Evolutionary conservation across 768 basidiomycete genomes (phyloP), one percentile per base, ranked within the genome.

Genomic region (Baorangia bicolor): DNA sequence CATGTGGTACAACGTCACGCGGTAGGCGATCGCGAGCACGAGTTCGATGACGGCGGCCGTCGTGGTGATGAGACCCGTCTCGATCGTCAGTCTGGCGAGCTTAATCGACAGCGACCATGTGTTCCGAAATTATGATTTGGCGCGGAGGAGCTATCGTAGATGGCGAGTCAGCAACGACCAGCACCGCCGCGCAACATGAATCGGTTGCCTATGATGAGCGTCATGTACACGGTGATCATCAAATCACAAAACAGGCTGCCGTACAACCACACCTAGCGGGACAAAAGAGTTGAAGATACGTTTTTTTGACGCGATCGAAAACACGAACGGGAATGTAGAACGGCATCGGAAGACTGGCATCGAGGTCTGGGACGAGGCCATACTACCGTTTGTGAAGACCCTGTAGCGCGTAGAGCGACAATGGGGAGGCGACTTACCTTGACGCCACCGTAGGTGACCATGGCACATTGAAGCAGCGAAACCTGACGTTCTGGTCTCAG

Each of bases 161-260:
- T n/a, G n/a, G n/a, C n/a, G n/a, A n/a, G n/a, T n/a, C n/a, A n/a
- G n/a, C n/a, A n/a, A n/a, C n/a, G n/a, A n/a, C n/a, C n/a, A n/a
- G n/a, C n/a, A n/a, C n/a, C n/a, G n/a, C n/a, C n/a, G n/a, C n/a
- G n/a, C n/a, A n/a, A n/a, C n/a, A n/a, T n/a, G n/a, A 42, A 35
- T 34, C 31, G 21, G 20, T 27, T n/a, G 16, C 35, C 40, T 40
- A 55, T 58, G 14, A 30, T 33, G 23, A 20, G 13, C 10, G 40
- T 53, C 58, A 59, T 59, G 50, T 46, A 60, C 13, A 45, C 43
- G 20, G 59, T 49, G n/a, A 57, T 62, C 42, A 33, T 43, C 27
- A 38, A 13, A 61, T 62, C 51, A 43, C 51, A 62, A 31, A 57
- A 44, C 23, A 56, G 42, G 37, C 38, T 55, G 30, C 53, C 38